Percentiles rank a stretch among this genome's conserved stretches.
These are phyloP conservation scores for Termitomyces heimii DNA, from an alignment of 768 basidiomycete genomes.

Conservation along the genomic window DNA sequence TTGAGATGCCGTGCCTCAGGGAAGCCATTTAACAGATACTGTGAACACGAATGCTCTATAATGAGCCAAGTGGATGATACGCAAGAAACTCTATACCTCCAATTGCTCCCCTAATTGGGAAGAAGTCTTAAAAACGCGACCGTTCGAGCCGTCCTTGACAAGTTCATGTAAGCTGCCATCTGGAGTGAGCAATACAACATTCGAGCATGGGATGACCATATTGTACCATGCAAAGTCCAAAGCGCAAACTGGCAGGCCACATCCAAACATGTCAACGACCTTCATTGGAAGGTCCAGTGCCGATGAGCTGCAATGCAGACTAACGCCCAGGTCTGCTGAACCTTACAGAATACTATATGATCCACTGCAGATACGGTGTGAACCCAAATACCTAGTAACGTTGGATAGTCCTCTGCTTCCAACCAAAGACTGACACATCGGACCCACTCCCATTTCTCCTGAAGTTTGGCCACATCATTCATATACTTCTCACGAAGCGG, in stretches of 20 bases:
- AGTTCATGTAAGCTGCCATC: conserved; percentile 72
- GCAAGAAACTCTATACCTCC: conserved; percentile 38
- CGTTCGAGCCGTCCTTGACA: conserved; percentile 80
- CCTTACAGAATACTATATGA: conserved; percentile 37
- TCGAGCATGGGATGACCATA: conserved; percentile 12
- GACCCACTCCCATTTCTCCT: conserved; percentile 72
- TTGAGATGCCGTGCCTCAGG: conserved; percentile 48
- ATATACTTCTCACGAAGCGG: conserved; percentile 73
- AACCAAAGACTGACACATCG: conserved; percentile 83
- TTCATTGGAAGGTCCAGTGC: conserved; percentile 97
- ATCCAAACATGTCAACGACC: conserved; percentile 99
- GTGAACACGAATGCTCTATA: not conserved
- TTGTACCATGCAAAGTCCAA: conserved; percentile 75
- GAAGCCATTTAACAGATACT: conserved; percentile 59
- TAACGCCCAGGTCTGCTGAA: conserved; percentile 88
- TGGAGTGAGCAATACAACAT: not conserved
- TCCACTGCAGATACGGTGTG: not conserved
- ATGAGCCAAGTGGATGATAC: not conserved
- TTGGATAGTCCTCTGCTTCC: conserved; percentile 85
- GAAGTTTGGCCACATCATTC: conserved; percentile 50
- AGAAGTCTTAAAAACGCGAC: conserved; percentile 67
- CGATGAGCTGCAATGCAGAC: conserved; percentile 86
- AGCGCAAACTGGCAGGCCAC: conserved; percentile 90
- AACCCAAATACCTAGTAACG: conserved; percentile 58
- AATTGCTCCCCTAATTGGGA: conserved; percentile 67